A percentile compares a stretch with the other conserved stretches of the same genome.
Conservation (phyloP, 2,329 filamentous ascomycete genomes). For the Calonectria honghensis region DNA sequence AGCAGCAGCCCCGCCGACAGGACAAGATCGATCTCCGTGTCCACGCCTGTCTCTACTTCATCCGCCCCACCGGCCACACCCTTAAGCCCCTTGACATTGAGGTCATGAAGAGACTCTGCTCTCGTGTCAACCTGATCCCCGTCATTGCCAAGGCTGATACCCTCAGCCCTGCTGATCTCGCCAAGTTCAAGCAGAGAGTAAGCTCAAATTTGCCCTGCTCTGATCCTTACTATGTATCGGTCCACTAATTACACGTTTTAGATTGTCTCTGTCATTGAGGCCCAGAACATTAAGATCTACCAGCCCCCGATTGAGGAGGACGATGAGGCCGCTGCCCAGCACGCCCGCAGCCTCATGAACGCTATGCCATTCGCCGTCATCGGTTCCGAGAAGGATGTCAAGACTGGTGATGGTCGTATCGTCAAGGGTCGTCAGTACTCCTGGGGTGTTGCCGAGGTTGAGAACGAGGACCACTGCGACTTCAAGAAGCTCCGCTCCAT, state of each 20-base stretch:
- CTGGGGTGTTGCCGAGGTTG: constrained; percentile 99
- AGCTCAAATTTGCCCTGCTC: constrained; percentile 55
- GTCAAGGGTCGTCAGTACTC: constrained; percentile 99
- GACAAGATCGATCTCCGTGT: constrained; percentile 99
- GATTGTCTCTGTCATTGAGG: constrained; percentile 97
- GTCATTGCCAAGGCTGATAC: constrained; percentile 99
- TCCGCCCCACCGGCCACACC: constrained; percentile 97
- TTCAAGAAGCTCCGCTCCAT: constrained; percentile 99
- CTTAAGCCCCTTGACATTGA: constrained; percentile 99
- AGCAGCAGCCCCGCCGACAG: constrained; percentile 97
- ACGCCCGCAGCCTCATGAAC: constrained; percentile 94
- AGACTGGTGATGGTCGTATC: constrained; percentile 95
- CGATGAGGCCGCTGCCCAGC: constrained; percentile 95
- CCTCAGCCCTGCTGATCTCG: constrained; percentile 91
- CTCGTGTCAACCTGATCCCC: constrained; percentile 97
- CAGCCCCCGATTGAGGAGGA: constrained; percentile 98
- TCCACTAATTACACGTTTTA: constrained; percentile 61
- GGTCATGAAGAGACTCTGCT: constrained; percentile 99
- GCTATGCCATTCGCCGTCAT: constrained; percentile 99
- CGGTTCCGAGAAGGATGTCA: constrained; percentile 99
- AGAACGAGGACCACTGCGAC: constrained; percentile 99
- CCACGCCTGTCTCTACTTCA: constrained; percentile 99
- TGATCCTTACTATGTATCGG: background rate
- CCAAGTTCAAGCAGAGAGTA: constrained; percentile 96
- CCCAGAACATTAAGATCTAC: constrained; percentile 99